These are phyloP conservation scores for Colletotrichum incanum DNA, from an alignment of 2,329 filamentous ascomycete species.

Conservation along the genomic window DNA sequence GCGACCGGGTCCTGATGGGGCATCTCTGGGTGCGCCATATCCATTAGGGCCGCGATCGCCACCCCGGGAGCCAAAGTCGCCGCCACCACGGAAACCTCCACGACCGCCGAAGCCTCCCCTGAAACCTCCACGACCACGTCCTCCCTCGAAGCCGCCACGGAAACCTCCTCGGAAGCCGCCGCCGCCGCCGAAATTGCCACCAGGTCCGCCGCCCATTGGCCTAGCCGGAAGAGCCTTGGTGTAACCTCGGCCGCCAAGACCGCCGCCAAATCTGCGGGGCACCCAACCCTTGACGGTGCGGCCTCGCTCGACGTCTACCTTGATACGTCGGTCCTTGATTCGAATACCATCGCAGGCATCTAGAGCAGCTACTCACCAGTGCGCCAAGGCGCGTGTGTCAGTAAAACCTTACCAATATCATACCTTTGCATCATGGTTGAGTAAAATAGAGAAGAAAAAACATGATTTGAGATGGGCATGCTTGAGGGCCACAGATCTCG, in stretches of 20 bases:
- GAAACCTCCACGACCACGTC: constrained; percentile 55
- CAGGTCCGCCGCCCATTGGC: constrained; percentile 74
- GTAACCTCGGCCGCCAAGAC: constrained; percentile 92
- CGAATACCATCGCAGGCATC: constrained; percentile 87
- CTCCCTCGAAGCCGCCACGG: constrained; percentile 56
- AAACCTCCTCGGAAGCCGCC: constrained; percentile 68
- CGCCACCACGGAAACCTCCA: constrained; percentile 64
- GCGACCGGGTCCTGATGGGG: constrained; percentile 70
- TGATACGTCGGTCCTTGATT: constrained; percentile 92
- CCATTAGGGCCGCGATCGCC: constrained; percentile 60
- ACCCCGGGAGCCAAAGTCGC: constrained; percentile 62
- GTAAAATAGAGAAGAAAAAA: constrained; percentile 48
- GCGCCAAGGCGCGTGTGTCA: constrained; percentile 77
- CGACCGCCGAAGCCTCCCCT: constrained; percentile 70
- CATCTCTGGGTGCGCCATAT: constrained; percentile 68
- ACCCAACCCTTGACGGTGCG: constrained; percentile 96
- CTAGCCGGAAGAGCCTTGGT: constrained; percentile 84
- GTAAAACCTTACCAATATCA: constrained; percentile 73
- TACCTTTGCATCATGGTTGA: constrained; percentile 50
- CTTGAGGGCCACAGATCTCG: constrained; percentile 71
- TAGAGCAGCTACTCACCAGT: constrained; percentile 85
- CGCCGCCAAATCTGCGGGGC: constrained; percentile 91
- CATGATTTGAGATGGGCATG: constrained; percentile 65
- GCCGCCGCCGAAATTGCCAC: constrained; percentile 72
- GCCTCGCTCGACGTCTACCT: constrained; percentile 96